A percentile compares a stretch with the other conserved stretches of the same genome.
Evolutionary conservation across 257 asterid genomes (phyloP).

Genomic region (Solanum commersonii): DNA sequence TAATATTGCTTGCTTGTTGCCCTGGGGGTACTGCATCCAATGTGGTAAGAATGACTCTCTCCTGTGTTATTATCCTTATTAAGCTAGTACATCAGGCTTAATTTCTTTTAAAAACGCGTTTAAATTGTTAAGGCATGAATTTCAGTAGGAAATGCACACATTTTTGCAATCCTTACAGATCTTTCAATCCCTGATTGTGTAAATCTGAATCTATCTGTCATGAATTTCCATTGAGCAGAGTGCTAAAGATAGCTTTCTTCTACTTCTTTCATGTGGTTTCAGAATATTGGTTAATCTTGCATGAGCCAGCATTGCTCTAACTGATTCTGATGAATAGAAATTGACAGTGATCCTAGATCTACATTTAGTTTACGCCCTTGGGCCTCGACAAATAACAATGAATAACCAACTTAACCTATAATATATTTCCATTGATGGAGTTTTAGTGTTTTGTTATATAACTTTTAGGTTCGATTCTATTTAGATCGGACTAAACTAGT

Average conservation of each 20-base stretch:
- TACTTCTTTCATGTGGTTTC: neutral
- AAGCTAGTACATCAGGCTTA: neutral
- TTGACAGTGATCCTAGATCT: neutral
- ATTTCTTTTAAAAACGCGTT: neutral
- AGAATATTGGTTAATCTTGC: neutral
- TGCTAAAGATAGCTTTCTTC: neutral
- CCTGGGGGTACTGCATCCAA: conserved; percentile 97
- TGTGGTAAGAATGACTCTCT: conserved; percentile 49
- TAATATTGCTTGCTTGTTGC: conserved; percentile 79
- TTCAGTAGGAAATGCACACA: neutral
- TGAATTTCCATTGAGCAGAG: neutral
- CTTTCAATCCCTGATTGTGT: neutral
- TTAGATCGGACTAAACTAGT: neutral
- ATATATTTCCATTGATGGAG: neutral
- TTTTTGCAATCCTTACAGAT: neutral
- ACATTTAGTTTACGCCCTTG: neutral
- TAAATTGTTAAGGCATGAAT: neutral
- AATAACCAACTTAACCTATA: neutral
- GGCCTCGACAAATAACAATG: neutral
- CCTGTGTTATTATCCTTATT: neutral
- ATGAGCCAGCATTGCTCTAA: neutral
- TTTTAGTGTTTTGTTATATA: neutral
- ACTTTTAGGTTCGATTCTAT: neutral
- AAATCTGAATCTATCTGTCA: neutral
- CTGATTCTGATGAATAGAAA: neutral